Conservation (phyloP, 1,284 basidiomycete species). For the Ganoderma resinaceum region DNA sequence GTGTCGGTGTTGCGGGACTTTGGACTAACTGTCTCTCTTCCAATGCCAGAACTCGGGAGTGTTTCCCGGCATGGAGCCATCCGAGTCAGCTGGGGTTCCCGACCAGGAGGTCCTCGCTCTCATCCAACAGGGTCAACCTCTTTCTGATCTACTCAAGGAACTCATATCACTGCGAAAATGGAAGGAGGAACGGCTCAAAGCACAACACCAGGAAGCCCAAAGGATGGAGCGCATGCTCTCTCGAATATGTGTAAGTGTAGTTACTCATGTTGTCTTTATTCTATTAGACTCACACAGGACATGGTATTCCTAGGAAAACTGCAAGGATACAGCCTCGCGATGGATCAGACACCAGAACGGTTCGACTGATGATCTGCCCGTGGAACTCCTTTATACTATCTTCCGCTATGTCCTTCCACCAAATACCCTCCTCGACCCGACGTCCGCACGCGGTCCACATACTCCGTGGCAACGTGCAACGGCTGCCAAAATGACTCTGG, state of each 20-base stretch:
- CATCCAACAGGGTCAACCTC: conserved; percentile 14
- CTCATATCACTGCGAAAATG: conserved; percentile 16
- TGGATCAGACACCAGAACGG: conserved; percentile 14
- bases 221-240: conserved; percentile 19
- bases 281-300: not conserved
- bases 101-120: conserved; percentile 15
- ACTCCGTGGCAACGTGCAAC: conserved; percentile 13
- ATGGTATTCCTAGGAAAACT: conserved; percentile 3
- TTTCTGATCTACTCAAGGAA: conserved; percentile 15
- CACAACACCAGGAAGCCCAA: conserved; percentile 1
- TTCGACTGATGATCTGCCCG: conserved; percentile 18
- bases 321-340: conserved; percentile 15
- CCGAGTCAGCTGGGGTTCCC: conserved; percentile 1
- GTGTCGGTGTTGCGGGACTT: not conserved
- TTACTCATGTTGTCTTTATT: not conserved
- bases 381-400: conserved; percentile 22
- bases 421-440: conserved; percentile 16
- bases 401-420: conserved; percentile 20
- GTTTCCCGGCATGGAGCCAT: not conserved
- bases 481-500: conserved; percentile 3
- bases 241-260: conserved; percentile 18
- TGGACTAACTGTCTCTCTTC: not conserved
- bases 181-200: conserved; percentile 12
- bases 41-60: not conserved
- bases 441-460: conserved; percentile 8